Percentiles rank a stretch among this genome's conserved stretches.
phyloP scores from a whole-genome alignment of 73 alveolate species.

The Paraurostyla sp. region DNA sequence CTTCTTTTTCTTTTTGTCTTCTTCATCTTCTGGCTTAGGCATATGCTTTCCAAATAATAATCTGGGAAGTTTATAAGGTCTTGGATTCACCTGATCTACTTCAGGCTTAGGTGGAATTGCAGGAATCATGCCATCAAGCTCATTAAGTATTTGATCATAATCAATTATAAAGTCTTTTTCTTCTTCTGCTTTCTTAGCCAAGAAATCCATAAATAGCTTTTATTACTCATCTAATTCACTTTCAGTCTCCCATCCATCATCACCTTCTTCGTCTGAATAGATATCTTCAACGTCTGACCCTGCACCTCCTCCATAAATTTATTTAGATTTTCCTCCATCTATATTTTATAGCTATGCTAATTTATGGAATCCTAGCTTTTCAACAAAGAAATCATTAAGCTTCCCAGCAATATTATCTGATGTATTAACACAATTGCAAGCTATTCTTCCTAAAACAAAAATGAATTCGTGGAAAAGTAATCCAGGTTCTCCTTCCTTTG shows the following conservation, averaged over 20 bases:
- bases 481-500: conserved; percentile 75
- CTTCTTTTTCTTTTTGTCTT: conserved; percentile 68
- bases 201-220: conserved; percentile 29
- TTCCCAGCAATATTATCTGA: conserved; percentile 65
- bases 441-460: conserved; percentile 73
- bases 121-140: conserved; percentile 80
- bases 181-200: conserved; percentile 69
- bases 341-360: background rate
- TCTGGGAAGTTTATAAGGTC: conserved; percentile 82
- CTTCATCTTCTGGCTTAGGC: conserved; percentile 77
- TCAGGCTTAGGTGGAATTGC: conserved; percentile 81
- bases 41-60: conserved; percentile 71
- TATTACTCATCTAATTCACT: conserved; percentile 19
- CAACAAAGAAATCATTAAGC: conserved; percentile 72
- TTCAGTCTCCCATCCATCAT: conserved; percentile 53
- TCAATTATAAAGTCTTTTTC: conserved; percentile 72
- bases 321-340: conserved; percentile 20
- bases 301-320: background rate
- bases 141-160: conserved; percentile 69
- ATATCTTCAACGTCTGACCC: conserved; percentile 41
- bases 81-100: conserved; percentile 85
- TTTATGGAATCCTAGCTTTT: conserved; percentile 66
- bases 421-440: conserved; percentile 64
- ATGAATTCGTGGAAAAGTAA: conserved; percentile 73
- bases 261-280: conserved; percentile 53